These are phyloP conservation scores for Themeda triandra DNA, from an alignment of 176 grass and related monocot genomes.

Conservation along the genomic window DNA sequence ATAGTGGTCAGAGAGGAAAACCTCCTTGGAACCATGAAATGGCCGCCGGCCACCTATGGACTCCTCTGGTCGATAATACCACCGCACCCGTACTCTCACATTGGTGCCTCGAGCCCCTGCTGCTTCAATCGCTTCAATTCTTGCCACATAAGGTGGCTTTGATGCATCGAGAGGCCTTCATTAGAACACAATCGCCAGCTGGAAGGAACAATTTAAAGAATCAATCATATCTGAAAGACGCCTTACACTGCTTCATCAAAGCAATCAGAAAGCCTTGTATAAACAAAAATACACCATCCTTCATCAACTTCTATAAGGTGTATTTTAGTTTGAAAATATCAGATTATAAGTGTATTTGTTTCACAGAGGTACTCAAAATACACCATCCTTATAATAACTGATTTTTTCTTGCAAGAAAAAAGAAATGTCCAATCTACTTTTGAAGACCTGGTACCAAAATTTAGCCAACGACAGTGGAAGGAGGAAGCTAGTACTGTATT, in stretches of 20 bases:
- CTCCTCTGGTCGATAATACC: conserved; percentile 96
- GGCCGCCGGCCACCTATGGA: conserved; percentile 78
- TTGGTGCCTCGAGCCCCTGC: conserved; percentile 65
- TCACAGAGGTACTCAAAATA: neutral
- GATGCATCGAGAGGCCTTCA: conserved; percentile 65
- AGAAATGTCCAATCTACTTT: neutral
- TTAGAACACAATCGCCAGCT: conserved; percentile 83
- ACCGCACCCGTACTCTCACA: conserved; percentile 80
- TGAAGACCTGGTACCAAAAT: neutral
- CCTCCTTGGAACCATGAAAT: conserved; percentile 83
- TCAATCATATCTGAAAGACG: conserved; percentile 19
- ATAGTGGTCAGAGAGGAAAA: conserved; percentile 93
- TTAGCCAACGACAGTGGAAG: neutral
- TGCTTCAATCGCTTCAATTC: conserved; percentile 71
- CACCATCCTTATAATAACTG: neutral
- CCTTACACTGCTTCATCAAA: neutral
- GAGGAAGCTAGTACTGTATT: neutral
- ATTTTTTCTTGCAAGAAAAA: neutral
- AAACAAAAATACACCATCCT: neutral
- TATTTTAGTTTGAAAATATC: neutral
- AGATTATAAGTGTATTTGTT: neutral
- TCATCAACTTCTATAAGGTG: neutral
- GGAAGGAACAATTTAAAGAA: conserved; percentile 25
- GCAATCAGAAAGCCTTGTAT: neutral
- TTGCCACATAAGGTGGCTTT: conserved; percentile 73